Evolutionary conservation across 2,329 filamentous ascomycete genomes (phyloP).

Genomic region (Aureobasidium zeae): DNA sequence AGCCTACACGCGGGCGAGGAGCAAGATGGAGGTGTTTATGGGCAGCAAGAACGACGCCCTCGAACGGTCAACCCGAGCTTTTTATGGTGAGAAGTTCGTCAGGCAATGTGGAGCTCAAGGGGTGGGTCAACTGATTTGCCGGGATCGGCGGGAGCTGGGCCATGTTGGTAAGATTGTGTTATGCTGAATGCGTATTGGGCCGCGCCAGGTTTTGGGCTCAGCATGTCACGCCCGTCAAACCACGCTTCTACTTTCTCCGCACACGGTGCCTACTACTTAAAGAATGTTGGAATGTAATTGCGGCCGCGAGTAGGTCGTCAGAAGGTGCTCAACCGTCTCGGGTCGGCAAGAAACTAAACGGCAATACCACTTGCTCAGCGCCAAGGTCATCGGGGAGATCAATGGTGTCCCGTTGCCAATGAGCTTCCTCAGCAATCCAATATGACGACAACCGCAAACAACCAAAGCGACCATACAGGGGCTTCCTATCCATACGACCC

Average conservation of each 20-base stretch:
- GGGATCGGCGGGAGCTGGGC: background rate
- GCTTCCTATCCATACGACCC: background rate
- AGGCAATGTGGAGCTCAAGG: conserved; percentile 62
- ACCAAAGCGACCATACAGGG: too few relatives aligned
- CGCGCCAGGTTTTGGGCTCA: conserved; percentile 6
- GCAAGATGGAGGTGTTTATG: conserved; percentile 80
- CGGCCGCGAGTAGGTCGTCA: background rate
- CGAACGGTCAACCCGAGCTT: conserved; percentile 60
- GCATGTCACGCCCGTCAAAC: conserved; percentile 1
- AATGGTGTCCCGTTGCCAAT: too few relatives aligned
- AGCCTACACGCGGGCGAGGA: conserved; percentile 84
- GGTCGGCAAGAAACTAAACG: background rate
- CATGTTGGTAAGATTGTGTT: conserved; percentile 5
- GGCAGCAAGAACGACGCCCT: conserved; percentile 74
- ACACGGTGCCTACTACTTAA: too few relatives aligned
- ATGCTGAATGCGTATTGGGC: background rate
- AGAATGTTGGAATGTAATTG: too few relatives aligned
- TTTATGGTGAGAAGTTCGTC: conserved; percentile 67
- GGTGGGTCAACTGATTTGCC: conserved; percentile 53
- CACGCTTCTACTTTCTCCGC: too few relatives aligned
- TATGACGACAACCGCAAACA: too few relatives aligned
- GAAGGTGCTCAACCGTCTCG: background rate
- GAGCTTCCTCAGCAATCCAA: too few relatives aligned
- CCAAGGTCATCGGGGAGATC: conserved; percentile 4
- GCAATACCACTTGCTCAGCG: conserved; percentile 10